Base-by-base conservation (phyloP, 2,329 filamentous ascomycete species). In the Aureobasidium leucospermi region DNA sequence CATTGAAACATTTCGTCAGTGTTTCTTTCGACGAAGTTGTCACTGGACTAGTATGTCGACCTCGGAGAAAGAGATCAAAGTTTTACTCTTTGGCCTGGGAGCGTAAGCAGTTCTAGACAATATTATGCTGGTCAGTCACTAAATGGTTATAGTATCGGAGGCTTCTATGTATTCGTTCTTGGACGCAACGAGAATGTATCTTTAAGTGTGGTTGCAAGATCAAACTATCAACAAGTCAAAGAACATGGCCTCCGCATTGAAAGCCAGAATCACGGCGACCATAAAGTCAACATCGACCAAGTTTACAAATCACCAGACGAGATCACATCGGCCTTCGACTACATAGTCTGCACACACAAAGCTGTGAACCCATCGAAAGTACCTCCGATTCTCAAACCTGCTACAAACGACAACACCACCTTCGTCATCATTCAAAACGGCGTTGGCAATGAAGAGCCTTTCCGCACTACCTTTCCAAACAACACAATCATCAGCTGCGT, bases 351-450 rank as follows among this genome's bases (percentile, higher is more conserved):
- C 55, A 74, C 72, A 31, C 73, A 73, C 63, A 80, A 81, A 69
- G 76, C 74, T 34, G 73, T 78, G 41, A 67, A 75, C 2, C 65
- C 71, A 38, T 59, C 65, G 1, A 63, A 68, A 2, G 63, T 73
- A 31, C 73, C 76, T 3, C 65, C 69, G 4, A 73, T 63, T 64
- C 74, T 80, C 59, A 65, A 65, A 29, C 68, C 74, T 1, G 75
- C 73, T 1, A 67, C 78, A 3, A 69, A 66, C 6, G 66, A 68
- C 7, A 63, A 71, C 46, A 85, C 82, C 0, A 77, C 79, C 0
- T 80, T 86, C 47, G 81, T 83, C 10, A 78, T 86, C 1, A 77
- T 85, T n/a, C 83, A 86, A 62, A 86, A 86, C 64, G 84, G 84
- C 0, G 79, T 86, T 28, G 78, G 76, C 1, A 85, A 85, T 61